Conservation (phyloP, 163 green algal genomes). For the Volvox carteri region DNA sequence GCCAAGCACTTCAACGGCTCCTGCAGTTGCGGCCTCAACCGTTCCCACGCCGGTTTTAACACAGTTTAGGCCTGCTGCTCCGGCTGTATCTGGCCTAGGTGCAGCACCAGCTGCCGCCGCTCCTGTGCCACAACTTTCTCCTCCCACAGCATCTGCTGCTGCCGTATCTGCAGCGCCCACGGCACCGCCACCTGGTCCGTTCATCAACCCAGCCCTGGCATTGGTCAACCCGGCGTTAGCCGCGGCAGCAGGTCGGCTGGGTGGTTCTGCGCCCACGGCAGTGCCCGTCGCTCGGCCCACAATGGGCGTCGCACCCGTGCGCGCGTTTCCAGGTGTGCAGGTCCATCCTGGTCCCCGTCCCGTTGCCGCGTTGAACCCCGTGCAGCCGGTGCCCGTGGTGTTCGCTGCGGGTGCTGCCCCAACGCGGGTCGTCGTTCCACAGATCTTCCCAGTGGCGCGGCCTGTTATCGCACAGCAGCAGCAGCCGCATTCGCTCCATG, state of each 20-base stretch:
- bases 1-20: not conserved
- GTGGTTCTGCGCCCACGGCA: not conserved
- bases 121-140: not conserved
- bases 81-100: no score
- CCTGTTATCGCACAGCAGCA: not conserved
- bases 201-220: conserved; percentile 15
- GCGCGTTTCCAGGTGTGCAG: conserved; percentile 21
- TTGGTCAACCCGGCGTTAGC: conserved; percentile 29
- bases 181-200: not conserved
- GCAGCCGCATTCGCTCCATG: not conserved
- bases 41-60: not conserved
- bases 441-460: not conserved
- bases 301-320: not conserved
- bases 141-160: not conserved
- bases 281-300: not conserved
- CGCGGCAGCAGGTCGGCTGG: not conserved
- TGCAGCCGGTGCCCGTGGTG: not conserved
- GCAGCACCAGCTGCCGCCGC: no score
- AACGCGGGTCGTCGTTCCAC: not conserved
- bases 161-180: not conserved
- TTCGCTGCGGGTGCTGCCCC: not conserved
- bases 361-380: not conserved
- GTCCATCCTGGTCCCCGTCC: conserved; percentile 16
- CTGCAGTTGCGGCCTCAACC: not conserved
- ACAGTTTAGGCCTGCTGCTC: no score